These are phyloP conservation scores for Thozetella sp. DNA, from an alignment of 495 filamentous ascomycete species.

Conservation along the genomic window DNA sequence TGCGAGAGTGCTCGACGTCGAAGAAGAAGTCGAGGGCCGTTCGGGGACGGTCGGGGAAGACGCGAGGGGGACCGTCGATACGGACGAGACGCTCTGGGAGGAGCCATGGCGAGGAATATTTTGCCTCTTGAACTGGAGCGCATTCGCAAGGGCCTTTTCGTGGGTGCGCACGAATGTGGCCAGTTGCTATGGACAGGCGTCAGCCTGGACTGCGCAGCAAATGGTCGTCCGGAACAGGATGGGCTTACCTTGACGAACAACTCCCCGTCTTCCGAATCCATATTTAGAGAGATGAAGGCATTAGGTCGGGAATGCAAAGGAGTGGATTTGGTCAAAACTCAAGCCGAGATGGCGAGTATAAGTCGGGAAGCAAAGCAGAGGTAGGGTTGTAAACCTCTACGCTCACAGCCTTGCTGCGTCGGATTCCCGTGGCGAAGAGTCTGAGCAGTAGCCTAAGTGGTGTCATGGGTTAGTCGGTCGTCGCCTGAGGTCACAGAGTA, in stretches of 20 bases:
- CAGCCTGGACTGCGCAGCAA: slow-evolving; percentile 9
- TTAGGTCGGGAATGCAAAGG: slow-evolving; percentile 27
- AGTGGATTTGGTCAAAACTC: slow-evolving; percentile 11
- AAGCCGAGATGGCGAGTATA: slow-evolving; percentile 8
- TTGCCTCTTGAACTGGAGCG: slow-evolving; percentile 80
- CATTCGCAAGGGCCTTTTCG: slow-evolving; percentile 96
- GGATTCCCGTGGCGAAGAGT: slow-evolving; percentile 3
- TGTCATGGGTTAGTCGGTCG: slow-evolving; percentile 29
- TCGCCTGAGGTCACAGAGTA: not conserved
- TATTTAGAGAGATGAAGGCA: slow-evolving; percentile 49
- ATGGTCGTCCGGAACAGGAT: not conserved
- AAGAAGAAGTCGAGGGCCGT: slow-evolving; percentile 58
- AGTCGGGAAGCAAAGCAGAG: not conserved
- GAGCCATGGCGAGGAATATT: slow-evolving; percentile 62
- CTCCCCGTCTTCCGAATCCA: slow-evolving; percentile 89
- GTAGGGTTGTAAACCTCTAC: not conserved
- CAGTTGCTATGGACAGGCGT: slow-evolving; percentile 66
- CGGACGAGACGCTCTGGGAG: slow-evolving; percentile 52
- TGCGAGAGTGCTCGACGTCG: slow-evolving; percentile 73
- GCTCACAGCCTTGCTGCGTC: slow-evolving; percentile 3
- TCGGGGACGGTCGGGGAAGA: slow-evolving; percentile 49
- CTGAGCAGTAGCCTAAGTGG: slow-evolving; percentile 25
- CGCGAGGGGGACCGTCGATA: slow-evolving; percentile 48
- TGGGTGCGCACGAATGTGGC: slow-evolving; percentile 95
- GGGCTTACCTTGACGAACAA: slow-evolving; percentile 78